Evolutionary conservation across 2,329 filamentous ascomycete species (phyloP).

Genomic region (Graphilbum ipis-grandicollis): DNA sequence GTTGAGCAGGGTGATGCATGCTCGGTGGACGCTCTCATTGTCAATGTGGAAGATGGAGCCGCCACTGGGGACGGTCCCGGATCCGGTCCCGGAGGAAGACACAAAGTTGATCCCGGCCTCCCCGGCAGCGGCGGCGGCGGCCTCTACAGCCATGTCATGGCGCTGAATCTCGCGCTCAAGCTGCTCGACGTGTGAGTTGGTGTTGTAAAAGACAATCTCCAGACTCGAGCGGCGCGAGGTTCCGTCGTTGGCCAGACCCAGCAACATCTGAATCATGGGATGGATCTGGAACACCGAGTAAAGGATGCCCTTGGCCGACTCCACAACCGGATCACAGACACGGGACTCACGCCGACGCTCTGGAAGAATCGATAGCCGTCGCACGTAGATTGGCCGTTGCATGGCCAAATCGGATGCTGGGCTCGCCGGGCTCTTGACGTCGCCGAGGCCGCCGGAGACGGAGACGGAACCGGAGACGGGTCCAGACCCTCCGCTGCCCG

Average conservation of each 20-base stretch:
- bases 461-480: background rate
- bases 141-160: conserved; percentile 33
- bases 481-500: background rate
- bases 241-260: conserved; percentile 42
- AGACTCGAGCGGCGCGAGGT: conserved; percentile 44
- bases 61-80: no score
- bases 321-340: conserved; percentile 41
- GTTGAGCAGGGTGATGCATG: conserved; percentile 44
- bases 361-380: conserved; percentile 44
- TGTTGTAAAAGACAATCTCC: conserved; percentile 51
- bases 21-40: conserved; percentile 46
- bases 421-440: conserved; percentile 35
- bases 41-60: no score
- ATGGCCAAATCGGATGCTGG: conserved; percentile 35
- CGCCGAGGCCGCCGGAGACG: conserved; percentile 12
- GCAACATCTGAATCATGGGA: conserved; percentile 48
- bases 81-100: no score
- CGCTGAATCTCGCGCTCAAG: conserved; percentile 47
- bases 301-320: conserved; percentile 48
- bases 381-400: conserved; percentile 44
- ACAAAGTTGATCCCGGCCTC: conserved; percentile 21
- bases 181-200: conserved; percentile 47
- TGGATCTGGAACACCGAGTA: conserved; percentile 53
- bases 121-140: conserved; percentile 27
- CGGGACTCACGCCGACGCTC: conserved; percentile 46